Evolutionary conservation across 371 early-diverging fungal species (phyloP).

Genomic region (Blastocladiella emersonii): DNA sequence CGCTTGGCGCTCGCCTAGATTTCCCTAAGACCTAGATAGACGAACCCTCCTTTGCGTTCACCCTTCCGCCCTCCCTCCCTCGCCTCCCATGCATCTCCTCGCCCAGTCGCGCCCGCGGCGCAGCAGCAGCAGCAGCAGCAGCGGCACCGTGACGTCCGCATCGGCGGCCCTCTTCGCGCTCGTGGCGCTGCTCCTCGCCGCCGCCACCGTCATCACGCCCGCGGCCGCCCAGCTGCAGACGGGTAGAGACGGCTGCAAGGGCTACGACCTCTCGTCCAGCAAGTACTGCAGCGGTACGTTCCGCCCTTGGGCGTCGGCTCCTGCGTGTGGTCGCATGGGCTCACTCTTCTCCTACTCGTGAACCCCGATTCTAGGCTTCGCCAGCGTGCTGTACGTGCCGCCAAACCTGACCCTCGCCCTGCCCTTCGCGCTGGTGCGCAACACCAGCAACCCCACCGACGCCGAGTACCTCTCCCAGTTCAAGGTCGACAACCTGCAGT

Average conservation of each 20-base stretch:
- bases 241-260: neutral
- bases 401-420: neutral
- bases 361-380: neutral
- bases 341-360: neutral
- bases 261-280: neutral
- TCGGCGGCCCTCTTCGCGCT: neutral
- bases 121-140: no score
- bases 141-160: neutral
- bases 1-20: no score
- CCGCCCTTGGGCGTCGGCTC: no score
- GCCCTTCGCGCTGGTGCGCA: neutral
- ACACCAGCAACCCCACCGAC: neutral
- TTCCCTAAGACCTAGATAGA: no score
- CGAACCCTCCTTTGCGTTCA: no score
- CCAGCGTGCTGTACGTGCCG: neutral
- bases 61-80: no score
- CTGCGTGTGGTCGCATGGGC: neutral
- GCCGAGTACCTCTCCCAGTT: neutral
- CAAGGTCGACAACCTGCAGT: neutral
- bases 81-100: no score
- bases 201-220: neutral
- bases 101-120: no score
- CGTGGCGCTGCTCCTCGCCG: neutral
- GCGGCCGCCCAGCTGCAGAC: neutral
- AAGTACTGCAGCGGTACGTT: neutral